Base-by-base conservation (phyloP, 768 basidiomycete species). In the Mycena polygramma region DNA sequence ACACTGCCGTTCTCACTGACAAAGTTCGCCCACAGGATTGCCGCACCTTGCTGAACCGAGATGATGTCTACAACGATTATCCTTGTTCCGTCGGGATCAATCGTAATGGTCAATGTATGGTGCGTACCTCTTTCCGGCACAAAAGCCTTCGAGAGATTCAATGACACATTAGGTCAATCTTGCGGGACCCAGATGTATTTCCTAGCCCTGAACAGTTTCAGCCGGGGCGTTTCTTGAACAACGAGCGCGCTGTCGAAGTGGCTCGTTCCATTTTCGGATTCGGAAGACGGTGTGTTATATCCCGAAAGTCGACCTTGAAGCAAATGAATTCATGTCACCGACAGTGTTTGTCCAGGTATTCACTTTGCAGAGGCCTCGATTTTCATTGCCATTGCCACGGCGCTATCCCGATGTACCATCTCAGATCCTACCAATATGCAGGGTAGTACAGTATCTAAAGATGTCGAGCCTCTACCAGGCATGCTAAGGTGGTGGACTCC, bases 61-160 rank as follows among this genome's bases (percentile, higher is more conserved):
- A 88, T 19, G 87, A 88, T 64, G 80, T 81, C 14, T 88, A 87
- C 68, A 63, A 73, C 14, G 86, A 83, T 2, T 84, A 83, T 71
- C 73, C 69, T 19, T 84, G n/a, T 88, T 39, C 88, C 88, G 1
- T 81, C 82, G 57, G 83, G 82, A 9, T 80, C 85, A 2, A 84
- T 83, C 6, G 71, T 87, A n/a, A 73, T 87, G 24, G 79, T 83
- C 7, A 87, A 86, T 60, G 79, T 84, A 19, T 87, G 86, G 86
- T 80, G n/a, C n/a, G n/a, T n/a, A n/a, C n/a, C n/a, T n/a, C n/a
- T n/a, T n/a, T n/a, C n/a, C n/a, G n/a, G n/a, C n/a, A n/a, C n/a
- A n/a, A n/a, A n/a, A n/a, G n/a, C n/a, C n/a, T n/a, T n/a, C n/a
- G n/a, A n/a, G n/a, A n/a, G n/a, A n/a, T n/a, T n/a, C n/a, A n/a